Evolutionary conservation across 176 grass and related monocot species (phyloP), one percentile per base, ranked within the genome.

Genomic region (Ananas comosus): DNA sequence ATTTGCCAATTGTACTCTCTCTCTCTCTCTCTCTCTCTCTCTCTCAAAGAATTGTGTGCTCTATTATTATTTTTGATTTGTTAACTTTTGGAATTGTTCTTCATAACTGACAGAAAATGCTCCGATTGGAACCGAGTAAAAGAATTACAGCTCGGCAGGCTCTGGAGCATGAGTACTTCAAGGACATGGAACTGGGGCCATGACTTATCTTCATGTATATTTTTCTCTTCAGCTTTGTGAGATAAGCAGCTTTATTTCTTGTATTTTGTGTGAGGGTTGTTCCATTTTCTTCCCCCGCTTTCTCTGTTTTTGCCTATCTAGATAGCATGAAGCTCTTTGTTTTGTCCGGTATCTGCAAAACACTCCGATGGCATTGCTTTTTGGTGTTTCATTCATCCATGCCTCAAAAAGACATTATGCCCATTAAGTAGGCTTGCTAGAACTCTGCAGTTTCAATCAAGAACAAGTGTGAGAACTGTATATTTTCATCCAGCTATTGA

Each of bases 101-200:
- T 66, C 52, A 27, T 70, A 51, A 24, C 52, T 76, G 57, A 51
- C 79, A 95, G 91, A 90, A 87, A 90, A 95, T 95, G 91, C 91
- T 95, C 49, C 78, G 72, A 13, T 83, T 87, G 47, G 91, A 95
- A 74, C 91, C 91, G 70, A 95, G 70, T 66, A 90, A 85, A 83
- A 90, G 91, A 81, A 85, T 95, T 76, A 95, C 91, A 42, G 91
- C 91, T 48, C 80, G 79, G 69, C 81, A 90, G 66, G 87, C 91
- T 53, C 81, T 95, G 16, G 79, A 95, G 79, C 87, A 95, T 0
- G 91, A 95, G n/a, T 95, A 90, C 82, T 95, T 95, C 75, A 95
- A 90, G 78, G 91, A 87, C 63, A 77, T 95, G 48, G 83, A 85
- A 68, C 70, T 83, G 76, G 81, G 85, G 65, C 81, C 81, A 61